Conservation (phyloP, 139 green algal species). For the Chlorella vulgaris region DNA sequence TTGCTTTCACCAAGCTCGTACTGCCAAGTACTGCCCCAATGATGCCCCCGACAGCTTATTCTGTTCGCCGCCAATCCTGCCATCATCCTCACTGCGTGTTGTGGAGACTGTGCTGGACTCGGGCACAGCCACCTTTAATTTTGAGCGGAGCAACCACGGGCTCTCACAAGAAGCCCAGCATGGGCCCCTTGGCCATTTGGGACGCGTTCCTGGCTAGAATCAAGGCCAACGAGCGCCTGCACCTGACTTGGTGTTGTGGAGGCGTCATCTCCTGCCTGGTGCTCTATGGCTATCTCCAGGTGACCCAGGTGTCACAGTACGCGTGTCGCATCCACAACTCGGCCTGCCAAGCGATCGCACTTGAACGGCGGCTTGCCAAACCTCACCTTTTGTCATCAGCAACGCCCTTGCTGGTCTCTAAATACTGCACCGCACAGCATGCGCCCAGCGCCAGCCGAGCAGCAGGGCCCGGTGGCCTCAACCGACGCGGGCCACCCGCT, state of each 20-base stretch:
- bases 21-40: neutral
- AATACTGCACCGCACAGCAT: too few relatives aligned
- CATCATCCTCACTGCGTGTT: too few relatives aligned
- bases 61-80: too few relatives aligned
- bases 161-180: neutral
- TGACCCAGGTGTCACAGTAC: slow-evolving; percentile 1
- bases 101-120: too few relatives aligned
- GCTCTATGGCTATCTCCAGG: slow-evolving; percentile 75
- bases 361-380: too few relatives aligned
- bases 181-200: slow-evolving; percentile 19
- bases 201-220: slow-evolving; percentile 31
- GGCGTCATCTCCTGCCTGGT: slow-evolving; percentile 70
- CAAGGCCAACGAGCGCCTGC: slow-evolving; percentile 44
- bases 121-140: too few relatives aligned
- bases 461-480: too few relatives aligned
- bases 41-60: too few relatives aligned
- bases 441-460: too few relatives aligned
- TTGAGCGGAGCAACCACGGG: neutral
- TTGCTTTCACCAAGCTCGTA: neutral
- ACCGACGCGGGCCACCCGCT: neutral
- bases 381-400: too few relatives aligned
- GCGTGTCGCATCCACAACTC: neutral
- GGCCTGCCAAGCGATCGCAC: too few relatives aligned
- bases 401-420: too few relatives aligned
- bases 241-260: slow-evolving; percentile 49